Conservation (phyloP, 176 grass and related monocot species). For the Oryza nivara region DNA sequence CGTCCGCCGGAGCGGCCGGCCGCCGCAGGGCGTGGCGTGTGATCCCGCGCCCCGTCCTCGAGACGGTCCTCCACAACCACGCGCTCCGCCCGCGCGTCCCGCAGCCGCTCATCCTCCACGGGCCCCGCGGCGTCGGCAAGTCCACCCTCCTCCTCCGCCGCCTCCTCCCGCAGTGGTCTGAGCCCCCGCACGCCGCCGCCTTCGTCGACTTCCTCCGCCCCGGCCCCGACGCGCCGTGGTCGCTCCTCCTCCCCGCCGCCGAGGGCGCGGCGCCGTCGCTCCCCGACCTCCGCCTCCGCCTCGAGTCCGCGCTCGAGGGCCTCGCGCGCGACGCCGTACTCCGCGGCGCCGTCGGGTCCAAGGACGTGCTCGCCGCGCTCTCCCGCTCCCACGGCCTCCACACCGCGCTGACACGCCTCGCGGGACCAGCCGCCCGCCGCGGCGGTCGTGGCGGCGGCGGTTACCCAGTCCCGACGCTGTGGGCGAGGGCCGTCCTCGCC, state of each 20-base stretch:
- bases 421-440: conserved; percentile 1
- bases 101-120: conserved; percentile 80
- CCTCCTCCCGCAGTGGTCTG: conserved; percentile 86
- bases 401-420: conserved; percentile 59
- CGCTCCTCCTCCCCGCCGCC: conserved; percentile 4
- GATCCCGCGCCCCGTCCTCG: conserved; percentile 77
- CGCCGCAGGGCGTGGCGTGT: conserved; percentile 61
- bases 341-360: conserved; percentile 63
- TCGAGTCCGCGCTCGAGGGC: conserved; percentile 83
- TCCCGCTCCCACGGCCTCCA: conserved; percentile 68
- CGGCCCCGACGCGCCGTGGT: conserved; percentile 38
- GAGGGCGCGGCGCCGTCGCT: conserved; percentile 33
- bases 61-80: conserved; percentile 87
- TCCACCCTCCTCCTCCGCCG: conserved; percentile 83
- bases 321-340: conserved; percentile 64
- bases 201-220: conserved; percentile 74
- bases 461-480: conserved; percentile 56
- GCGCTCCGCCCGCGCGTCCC: conserved; percentile 68
- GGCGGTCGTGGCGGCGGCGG: neutral
- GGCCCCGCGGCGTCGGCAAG: conserved; percentile 89
- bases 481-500: conserved; percentile 76
- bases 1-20: conserved; percentile 35
- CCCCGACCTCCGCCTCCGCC: conserved; percentile 53
- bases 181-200: conserved; percentile 64
- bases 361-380: conserved; percentile 69